A percentile compares a stretch with the other conserved stretches of the same genome.
Conservation (phyloP, 192 early-diverging fungal species). For the Chytriomyces sp. region DNA sequence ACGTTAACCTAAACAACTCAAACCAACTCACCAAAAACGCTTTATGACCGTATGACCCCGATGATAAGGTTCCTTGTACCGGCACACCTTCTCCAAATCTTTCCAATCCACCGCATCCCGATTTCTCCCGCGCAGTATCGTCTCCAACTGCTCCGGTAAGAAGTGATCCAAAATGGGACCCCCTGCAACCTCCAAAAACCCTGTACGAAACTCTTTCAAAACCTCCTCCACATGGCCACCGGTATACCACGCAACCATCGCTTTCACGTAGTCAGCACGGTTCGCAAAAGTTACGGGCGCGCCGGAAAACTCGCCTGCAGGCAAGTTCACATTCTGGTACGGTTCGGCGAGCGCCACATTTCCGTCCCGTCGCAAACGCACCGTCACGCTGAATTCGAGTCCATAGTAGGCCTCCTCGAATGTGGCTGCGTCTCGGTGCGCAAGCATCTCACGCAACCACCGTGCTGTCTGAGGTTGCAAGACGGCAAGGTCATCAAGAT, state of each 20-base stretch:
- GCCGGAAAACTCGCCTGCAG: neutral
- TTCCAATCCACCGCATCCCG: neutral
- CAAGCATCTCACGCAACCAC: constrained; percentile 21
- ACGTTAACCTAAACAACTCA: neutral
- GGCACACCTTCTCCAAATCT: constrained; percentile 8
- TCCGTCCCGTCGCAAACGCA: neutral
- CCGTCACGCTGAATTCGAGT: constrained; percentile 25
- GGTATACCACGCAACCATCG: constrained; percentile 13
- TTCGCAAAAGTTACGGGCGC: constrained; percentile 19
- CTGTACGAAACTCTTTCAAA: constrained; percentile 10
- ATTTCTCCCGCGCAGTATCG: neutral
- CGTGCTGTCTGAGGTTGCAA: constrained; percentile 15
- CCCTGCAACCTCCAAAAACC: constrained; percentile 19
- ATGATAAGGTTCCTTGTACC: constrained; percentile 27
- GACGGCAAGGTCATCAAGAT: neutral
- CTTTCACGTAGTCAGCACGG: constrained; percentile 14
- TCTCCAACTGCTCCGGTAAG: constrained; percentile 11
- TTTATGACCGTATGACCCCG: constrained; percentile 23
- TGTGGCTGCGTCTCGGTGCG: neutral
- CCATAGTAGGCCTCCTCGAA: constrained; percentile 24
- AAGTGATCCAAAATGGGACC: constrained; percentile 23
- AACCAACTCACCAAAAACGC: constrained; percentile 11
- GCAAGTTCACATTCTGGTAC: constrained; percentile 18
- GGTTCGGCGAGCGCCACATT: constrained; percentile 8
- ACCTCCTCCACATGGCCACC: constrained; percentile 11